These are phyloP conservation scores for Calocybe gangraenosa DNA, from an alignment of 768 basidiomycete species.

Conservation along the genomic window DNA sequence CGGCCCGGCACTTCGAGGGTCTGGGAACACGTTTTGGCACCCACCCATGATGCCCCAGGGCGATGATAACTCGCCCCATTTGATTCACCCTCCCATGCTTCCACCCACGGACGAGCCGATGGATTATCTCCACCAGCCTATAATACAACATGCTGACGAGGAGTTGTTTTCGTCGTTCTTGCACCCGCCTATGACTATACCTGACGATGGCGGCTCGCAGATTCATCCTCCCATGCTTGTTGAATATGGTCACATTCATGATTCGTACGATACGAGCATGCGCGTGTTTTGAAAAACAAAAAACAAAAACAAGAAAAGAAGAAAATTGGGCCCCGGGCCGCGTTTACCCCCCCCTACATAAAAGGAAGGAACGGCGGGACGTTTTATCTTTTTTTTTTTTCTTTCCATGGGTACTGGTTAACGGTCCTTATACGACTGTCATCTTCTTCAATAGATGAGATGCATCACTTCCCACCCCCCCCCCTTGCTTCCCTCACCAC, in stretches of 20 bases:
- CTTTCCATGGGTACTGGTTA: background rate
- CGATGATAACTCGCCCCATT: slow-evolving; percentile 45
- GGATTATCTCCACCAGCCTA: slow-evolving; percentile 68
- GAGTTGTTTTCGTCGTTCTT: slow-evolving; percentile 51
- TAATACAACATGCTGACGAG: slow-evolving; percentile 60
- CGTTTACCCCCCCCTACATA: too few relatives aligned
- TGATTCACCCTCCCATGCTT: slow-evolving; percentile 71
- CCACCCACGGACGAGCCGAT: slow-evolving; percentile 57
- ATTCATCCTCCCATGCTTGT: slow-evolving; percentile 23
- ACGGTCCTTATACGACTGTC: slow-evolving; percentile 3
- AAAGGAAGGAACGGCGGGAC: too few relatives aligned
- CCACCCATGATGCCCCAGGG: slow-evolving; percentile 64
- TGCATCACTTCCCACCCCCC: background rate
- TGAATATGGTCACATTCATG: slow-evolving; percentile 15
- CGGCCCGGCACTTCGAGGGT: slow-evolving; percentile 47
- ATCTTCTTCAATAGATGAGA: slow-evolving; percentile 2
- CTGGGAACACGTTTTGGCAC: slow-evolving; percentile 71
- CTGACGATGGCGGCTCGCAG: slow-evolving; percentile 25
- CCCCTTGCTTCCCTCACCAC: too few relatives aligned
- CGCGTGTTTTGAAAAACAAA: slow-evolving; percentile 17
- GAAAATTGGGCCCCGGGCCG: too few relatives aligned
- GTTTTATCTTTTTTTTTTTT: too few relatives aligned
- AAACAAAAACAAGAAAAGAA: too few relatives aligned
- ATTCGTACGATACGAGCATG: slow-evolving; percentile 21
- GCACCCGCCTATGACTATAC: slow-evolving; percentile 41